Evolutionary conservation across 2,329 filamentous ascomycete genomes (phyloP), one percentile per base, ranked within the genome.

Genomic region (Xylaria sp.): DNA sequence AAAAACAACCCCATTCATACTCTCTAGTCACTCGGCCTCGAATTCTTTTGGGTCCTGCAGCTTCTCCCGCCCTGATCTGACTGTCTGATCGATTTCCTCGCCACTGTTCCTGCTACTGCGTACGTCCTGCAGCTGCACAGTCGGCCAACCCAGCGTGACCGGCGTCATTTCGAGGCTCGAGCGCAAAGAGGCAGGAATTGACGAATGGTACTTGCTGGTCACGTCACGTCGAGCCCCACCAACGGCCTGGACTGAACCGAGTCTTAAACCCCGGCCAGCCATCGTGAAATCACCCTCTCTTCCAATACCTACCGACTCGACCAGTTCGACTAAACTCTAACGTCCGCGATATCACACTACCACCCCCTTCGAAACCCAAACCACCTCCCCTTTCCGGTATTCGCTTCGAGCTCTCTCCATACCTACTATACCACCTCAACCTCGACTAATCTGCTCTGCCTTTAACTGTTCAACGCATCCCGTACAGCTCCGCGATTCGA

Each of bases 401-500:
- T 16, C 19, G 13, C 13, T 42, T 9, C 20, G 40, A 16, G 17
- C 40, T 8, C 2, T 42, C 40, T 42, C 4, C 48, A 42, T 21
- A 18, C n/a, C n/a, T n/a, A n/a, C n/a, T n/a, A 51, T 47, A 34
- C 39, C 18, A 41, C 21, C 42, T 38, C 13, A 34, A 17, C 13
- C 11, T 40, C 38, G 47, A 22, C 18, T 39, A 24, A 39, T 50
- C 47, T 48, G 48, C 39, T 49, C n/a, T n/a, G n/a, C n/a, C n/a
- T n/a, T n/a, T n/a, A n/a, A n/a, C n/a, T n/a, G n/a, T n/a, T n/a
- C n/a, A n/a, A n/a, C n/a, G n/a, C n/a, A n/a, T 57, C 41, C 29
- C 11, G 49, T 51, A 52, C 20, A 24, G 39, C 20, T 38, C 56
- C 48, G 48, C 50, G 51, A 54, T 61, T 55, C 55, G 51, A 61